Evolutionary conservation across 1,284 basidiomycete genomes (phyloP).

Genomic region (Ceratobasidium sp.): DNA sequence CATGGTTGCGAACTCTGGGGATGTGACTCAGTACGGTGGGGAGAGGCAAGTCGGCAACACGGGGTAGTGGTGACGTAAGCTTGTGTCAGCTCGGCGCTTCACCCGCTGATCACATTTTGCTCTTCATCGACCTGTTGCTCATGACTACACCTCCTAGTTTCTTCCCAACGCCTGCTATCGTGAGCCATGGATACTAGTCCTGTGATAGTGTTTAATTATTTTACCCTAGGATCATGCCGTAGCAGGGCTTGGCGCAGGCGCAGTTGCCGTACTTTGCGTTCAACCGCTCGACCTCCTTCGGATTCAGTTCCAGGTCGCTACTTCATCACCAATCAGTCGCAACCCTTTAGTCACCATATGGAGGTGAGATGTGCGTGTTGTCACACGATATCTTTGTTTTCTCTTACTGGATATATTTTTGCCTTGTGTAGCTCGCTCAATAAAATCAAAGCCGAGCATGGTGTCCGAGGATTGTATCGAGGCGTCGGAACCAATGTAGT

Average conservation of each 20-base stretch:
- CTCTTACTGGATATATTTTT: background rate
- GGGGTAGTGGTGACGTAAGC: background rate
- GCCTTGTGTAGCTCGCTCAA: slow-evolving; percentile 69
- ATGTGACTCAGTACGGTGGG: too few species aligned
- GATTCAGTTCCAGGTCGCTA: slow-evolving; percentile 94
- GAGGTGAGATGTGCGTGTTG: slow-evolving; percentile 35
- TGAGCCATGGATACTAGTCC: slow-evolving; percentile 55
- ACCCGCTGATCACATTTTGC: background rate
- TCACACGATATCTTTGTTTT: background rate
- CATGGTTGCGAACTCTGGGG: too few species aligned
- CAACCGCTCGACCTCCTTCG: slow-evolving; percentile 98
- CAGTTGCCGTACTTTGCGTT: slow-evolving; percentile 95
- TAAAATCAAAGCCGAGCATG: slow-evolving; percentile 81
- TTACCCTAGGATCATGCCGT: slow-evolving; percentile 87
- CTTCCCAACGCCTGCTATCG: slow-evolving; percentile 78
- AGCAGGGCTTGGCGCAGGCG: slow-evolving; percentile 93
- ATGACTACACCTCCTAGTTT: slow-evolving; percentile 65
- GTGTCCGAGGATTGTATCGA: slow-evolving; percentile 90
- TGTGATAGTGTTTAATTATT: slow-evolving; percentile 3
- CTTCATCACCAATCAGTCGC: slow-evolving; percentile 71
- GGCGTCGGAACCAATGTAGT: slow-evolving; percentile 93
- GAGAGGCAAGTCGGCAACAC: too few species aligned
- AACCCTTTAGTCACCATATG: slow-evolving; percentile 75
- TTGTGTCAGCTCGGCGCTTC: background rate
- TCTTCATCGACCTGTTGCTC: slow-evolving; percentile 16